Evolutionary conservation across 2,329 filamentous ascomycete genomes (phyloP).

Genomic region (Talaromyces sp.): DNA sequence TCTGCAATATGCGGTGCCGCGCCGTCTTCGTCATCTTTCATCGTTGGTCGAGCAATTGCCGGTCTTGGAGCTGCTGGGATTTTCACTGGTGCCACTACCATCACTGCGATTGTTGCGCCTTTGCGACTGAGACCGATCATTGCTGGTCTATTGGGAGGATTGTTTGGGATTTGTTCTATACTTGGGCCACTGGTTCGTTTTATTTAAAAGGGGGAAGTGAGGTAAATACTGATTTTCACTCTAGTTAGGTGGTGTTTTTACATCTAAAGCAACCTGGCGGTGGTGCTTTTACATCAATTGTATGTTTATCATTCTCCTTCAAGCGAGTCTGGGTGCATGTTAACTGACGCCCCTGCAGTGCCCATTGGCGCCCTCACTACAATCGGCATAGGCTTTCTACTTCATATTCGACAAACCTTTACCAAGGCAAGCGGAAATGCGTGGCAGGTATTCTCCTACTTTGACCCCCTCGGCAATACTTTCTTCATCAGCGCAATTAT

Average conservation of each 20-base stretch:
- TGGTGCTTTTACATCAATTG: not conserved
- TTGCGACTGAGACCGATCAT: not conserved
- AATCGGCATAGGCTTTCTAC: not conserved
- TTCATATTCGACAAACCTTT: not conserved
- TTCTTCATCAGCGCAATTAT: not conserved
- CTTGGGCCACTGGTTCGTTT: not conserved
- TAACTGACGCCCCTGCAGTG: not conserved
- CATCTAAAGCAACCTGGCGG: not conserved
- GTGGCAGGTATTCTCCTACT: not conserved
- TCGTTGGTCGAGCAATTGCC: conserved; percentile 31
- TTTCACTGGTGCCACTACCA: conserved; percentile 22
- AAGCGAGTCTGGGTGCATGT: too few relatives aligned
- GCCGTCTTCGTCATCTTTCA: conserved; percentile 27
- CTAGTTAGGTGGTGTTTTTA: not conserved
- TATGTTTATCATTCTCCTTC: not conserved
- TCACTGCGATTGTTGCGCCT: conserved; percentile 18
- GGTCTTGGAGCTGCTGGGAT: conserved; percentile 25
- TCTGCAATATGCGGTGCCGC: conserved; percentile 41
- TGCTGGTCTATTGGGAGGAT: not conserved
- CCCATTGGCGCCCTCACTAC: not conserved
- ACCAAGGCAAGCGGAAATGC: not conserved
- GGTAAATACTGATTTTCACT: not conserved
- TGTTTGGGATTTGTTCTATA: not conserved
- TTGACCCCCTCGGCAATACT: not conserved
- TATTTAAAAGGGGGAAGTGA: not conserved